These are phyloP conservation scores for Rhodotorula mucilaginosa DNA, from an alignment of 1,284 basidiomycete species.

Conservation along the genomic window DNA sequence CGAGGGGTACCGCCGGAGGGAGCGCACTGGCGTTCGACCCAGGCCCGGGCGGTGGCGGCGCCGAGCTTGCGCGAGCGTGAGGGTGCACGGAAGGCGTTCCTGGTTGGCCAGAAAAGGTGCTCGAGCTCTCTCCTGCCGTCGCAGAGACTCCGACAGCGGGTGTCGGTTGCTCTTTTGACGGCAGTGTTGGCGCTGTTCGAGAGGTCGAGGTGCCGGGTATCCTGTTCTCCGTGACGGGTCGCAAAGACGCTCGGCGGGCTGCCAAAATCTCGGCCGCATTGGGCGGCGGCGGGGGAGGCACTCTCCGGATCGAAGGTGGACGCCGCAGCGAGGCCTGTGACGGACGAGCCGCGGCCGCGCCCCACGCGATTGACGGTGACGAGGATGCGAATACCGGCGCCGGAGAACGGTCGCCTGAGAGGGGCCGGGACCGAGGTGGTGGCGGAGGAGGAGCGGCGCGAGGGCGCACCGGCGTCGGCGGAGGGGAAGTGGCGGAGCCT, in stretches of 20 bases:
- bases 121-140: too few species aligned
- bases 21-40: not conserved
- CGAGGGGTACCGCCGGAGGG: not conserved
- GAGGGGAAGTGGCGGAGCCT: not conserved
- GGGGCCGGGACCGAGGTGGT: not conserved
- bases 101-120: too few species aligned
- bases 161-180: not conserved
- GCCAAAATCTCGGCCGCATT: slow-evolving; percentile 4
- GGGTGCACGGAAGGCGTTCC: too few species aligned
- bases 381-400: not conserved
- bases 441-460: slow-evolving; percentile 3
- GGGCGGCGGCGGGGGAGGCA: not conserved
- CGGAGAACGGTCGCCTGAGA: not conserved
- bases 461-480: not conserved
- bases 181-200: not conserved
- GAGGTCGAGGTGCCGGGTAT: not conserved
- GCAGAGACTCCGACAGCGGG: too few species aligned
- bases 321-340: not conserved
- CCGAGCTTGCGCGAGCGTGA: not conserved
- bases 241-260: slow-evolving; percentile 5
- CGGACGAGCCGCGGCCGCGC: not conserved
- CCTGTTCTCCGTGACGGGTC: not conserved
- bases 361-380: not conserved
- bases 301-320: not conserved
- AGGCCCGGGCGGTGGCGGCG: not conserved